These are phyloP conservation scores for Coniochaeta sp. DNA, from an alignment of 2,329 filamentous ascomycete species.

Conservation along the genomic window DNA sequence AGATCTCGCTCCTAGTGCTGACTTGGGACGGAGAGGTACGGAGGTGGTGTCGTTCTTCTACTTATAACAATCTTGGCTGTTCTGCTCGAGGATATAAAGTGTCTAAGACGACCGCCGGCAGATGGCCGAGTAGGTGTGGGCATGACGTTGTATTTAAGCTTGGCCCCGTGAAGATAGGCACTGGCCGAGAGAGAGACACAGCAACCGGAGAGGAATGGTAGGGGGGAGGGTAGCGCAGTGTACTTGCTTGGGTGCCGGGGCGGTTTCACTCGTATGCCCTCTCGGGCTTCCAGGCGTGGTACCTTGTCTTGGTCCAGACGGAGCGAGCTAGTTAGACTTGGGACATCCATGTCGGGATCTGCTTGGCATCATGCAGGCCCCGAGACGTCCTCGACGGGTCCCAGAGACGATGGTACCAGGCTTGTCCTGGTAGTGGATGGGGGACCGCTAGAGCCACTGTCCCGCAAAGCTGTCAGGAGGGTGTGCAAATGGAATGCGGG, in stretches of 20 bases:
- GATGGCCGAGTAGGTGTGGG: slow-evolving; percentile 8
- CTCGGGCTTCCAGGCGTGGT: neutral
- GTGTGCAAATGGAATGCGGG: neutral
- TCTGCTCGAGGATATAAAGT: too few species aligned
- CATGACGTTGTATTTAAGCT: slow-evolving; percentile 18
- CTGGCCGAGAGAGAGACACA: neutral
- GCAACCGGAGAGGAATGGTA: neutral
- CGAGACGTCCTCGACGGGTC: too few species aligned
- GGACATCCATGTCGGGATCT: slow-evolving; percentile 1
- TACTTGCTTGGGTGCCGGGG: neutral
- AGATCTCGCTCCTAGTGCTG: slow-evolving; percentile 1
- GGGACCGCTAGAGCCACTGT: neutral
- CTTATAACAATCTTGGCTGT: neutral
- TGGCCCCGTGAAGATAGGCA: neutral
- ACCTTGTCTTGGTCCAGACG: neutral
- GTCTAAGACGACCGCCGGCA: neutral
- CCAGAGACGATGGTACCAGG: too few species aligned
- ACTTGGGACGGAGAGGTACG: slow-evolving; percentile 6
- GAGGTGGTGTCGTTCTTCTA: neutral
- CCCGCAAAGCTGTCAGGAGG: neutral
- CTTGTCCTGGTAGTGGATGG: too few species aligned
- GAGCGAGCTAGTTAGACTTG: neutral
- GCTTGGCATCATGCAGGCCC: neutral
- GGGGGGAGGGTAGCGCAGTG: neutral
- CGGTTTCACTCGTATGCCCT: neutral